Base-by-base conservation (phyloP, 148 eudicot genomes). In the Agrostemma githago region DNA sequence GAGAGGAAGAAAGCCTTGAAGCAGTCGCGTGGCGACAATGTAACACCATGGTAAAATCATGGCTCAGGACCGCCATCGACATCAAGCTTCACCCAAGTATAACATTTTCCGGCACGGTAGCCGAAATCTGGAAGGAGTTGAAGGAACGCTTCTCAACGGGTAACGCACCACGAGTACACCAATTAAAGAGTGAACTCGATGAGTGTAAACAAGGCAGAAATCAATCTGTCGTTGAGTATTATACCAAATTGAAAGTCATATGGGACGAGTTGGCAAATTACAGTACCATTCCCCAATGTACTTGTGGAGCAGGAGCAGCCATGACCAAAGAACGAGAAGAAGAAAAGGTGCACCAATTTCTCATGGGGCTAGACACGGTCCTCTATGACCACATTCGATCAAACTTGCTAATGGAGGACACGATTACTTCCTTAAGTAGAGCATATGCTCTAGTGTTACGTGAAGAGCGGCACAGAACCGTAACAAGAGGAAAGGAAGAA, bases 231-330 rank as follows among this genome's bases (percentile, higher is more conserved):
- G 64, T 60, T 4, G 64, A 60, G 1, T 60, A 60, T 60, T 60
- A 60, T 6, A 15, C 21, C 4, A 3, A 2, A 3, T 17, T 60
- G 19, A 60, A 60, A 17, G 37, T 10, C 64, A 60, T 60, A 60
- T 60, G 64, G 64, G 64, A 60, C 9, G 64, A 60, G 21, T 60
- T 60, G 64, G 64, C 64, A 16, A 60, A 60, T 60, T 60, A 16
- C 9, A n/a, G 34, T 5, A 4, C 5, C 0, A 34, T 17, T 3
- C 64, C 64, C 8, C 3, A 16, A 7, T 60, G 64, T 10, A 60
- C 26, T 12, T 60, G 64, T 60, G 64, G 64, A 15, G 64, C 64
- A 15, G 64, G 7, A 17, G 4, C 70, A 15, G 46, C 39, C 4
- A 4, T 39, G n/a, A 66, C 19, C 2, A 66, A 66, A 15, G 40